phyloP scores from a whole-genome alignment of 1,284 basidiomycete genomes.

The Ustilago cynodontis region DNA sequence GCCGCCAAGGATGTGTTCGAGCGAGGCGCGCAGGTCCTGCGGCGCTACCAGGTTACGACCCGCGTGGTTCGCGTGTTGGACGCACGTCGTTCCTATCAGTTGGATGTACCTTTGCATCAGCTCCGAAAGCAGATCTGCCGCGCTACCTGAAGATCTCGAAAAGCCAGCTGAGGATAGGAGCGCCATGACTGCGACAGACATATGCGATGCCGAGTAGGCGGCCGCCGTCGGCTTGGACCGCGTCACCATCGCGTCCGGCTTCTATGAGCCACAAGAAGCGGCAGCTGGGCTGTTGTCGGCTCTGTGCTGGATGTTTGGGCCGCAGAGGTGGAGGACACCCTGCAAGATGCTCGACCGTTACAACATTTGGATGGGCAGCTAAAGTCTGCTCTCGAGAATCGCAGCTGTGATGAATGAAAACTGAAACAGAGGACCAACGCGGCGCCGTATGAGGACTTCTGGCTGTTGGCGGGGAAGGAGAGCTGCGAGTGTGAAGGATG shows the following conservation, averaged over 20 bases:
- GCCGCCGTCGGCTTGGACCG: slow-evolving; percentile 46
- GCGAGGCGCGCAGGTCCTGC: slow-evolving; percentile 49
- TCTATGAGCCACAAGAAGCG: no score
- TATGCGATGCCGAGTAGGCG: slow-evolving; percentile 50
- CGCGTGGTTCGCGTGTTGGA: slow-evolving; percentile 48
- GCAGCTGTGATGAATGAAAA: slow-evolving; percentile 4
- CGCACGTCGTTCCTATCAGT: slow-evolving; percentile 42
- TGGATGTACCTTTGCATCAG: slow-evolving; percentile 59
- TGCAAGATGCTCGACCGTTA: slow-evolving; percentile 23
- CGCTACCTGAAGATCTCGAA: slow-evolving; percentile 48
- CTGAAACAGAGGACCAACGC: background rate
- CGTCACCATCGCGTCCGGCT: slow-evolving; percentile 23
- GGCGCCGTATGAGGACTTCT: background rate
- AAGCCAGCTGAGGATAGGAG: slow-evolving; percentile 55
- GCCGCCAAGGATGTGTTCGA: slow-evolving; percentile 57
- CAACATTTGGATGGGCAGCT: slow-evolving; percentile 22
- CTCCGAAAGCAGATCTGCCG: slow-evolving; percentile 52
- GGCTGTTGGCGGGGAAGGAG: background rate
- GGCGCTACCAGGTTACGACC: slow-evolving; percentile 40
- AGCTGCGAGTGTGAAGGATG: background rate
- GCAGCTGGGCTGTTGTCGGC: background rate
- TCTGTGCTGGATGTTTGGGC: background rate
- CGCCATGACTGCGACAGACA: slow-evolving; percentile 37
- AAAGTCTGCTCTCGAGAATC: background rate
- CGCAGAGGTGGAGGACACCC: slow-evolving; percentile 39